Evolutionary conservation across 179 eudicot species (phyloP).

Genomic region (Actinidia arguta): DNA sequence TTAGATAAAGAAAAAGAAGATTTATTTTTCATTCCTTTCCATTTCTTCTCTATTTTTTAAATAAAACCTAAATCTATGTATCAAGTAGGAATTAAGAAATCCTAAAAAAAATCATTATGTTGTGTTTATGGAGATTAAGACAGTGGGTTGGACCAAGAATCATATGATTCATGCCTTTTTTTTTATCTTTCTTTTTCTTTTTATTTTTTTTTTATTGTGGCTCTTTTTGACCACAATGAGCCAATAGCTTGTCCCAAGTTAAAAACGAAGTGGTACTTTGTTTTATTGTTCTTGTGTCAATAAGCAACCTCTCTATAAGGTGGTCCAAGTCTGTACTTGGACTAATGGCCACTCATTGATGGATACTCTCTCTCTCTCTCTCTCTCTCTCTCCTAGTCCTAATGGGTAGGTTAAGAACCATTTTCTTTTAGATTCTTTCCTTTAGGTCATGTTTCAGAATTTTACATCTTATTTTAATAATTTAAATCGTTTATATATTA

Average conservation of each 20-base stretch:
- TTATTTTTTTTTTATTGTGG: neutral
- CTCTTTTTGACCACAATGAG: neutral
- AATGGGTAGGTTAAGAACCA: neutral
- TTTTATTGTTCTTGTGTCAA: neutral
- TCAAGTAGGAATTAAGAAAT: neutral
- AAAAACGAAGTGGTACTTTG: neutral
- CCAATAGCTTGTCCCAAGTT: neutral
- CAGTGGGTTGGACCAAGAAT: conserved; percentile 5
- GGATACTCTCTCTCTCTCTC: neutral
- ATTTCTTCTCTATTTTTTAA: no score
- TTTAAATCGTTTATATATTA: no score
- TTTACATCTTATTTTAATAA: no score
- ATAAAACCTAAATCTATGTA: no score
- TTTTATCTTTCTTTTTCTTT: neutral
- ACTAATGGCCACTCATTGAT: neutral
- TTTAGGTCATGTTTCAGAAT: no score
- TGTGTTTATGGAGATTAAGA: neutral
- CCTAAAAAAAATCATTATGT: neutral
- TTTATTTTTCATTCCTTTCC: no score
- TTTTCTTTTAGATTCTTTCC: neutral
- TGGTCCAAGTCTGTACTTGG: neutral
- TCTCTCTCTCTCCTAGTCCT: no score
- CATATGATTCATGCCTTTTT: neutral
- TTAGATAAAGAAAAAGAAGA: no score
- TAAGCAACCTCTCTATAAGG: neutral